Conservation (phyloP, 352 stramenopile species). For the Phytophthora quininea region DNA sequence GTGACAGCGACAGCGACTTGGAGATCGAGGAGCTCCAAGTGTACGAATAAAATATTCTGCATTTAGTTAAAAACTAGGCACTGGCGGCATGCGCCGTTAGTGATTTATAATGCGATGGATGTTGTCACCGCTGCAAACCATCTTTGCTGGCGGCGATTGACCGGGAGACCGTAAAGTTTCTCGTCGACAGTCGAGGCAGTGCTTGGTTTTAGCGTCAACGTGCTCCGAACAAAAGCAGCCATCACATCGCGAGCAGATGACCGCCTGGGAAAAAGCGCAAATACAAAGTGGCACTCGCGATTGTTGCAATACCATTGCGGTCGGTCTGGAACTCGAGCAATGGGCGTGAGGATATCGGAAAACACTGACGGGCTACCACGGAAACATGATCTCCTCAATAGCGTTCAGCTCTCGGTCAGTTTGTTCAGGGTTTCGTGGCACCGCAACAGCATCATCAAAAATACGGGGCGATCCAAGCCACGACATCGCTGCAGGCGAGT, state of each 20-base stretch:
- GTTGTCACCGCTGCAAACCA: no score
- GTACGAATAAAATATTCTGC: slow-evolving; percentile 33
- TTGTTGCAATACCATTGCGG: slow-evolving; percentile 82
- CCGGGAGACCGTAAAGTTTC: slow-evolving; percentile 21
- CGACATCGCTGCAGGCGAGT: slow-evolving; percentile 32
- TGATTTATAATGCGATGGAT: no score
- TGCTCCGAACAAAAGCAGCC: slow-evolving; percentile 68
- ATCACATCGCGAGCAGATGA: slow-evolving; percentile 53
- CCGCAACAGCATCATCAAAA: slow-evolving; percentile 21
- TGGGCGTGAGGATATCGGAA: slow-evolving; percentile 14
- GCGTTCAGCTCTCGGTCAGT: slow-evolving; percentile 16
- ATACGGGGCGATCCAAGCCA: slow-evolving; percentile 37
- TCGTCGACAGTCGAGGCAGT: slow-evolving; percentile 41
- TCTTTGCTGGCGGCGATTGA: background rate
- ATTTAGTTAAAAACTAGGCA: background rate
- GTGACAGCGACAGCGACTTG: slow-evolving; percentile 31
- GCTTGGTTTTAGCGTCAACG: slow-evolving; percentile 44
- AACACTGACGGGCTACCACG: slow-evolving; percentile 2
- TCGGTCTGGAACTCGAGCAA: slow-evolving; percentile 58
- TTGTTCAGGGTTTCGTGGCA: slow-evolving; percentile 6
- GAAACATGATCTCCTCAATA: slow-evolving; percentile 3
- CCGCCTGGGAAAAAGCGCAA: slow-evolving; percentile 57
- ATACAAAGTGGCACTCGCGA: slow-evolving; percentile 60
- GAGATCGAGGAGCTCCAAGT: slow-evolving; percentile 40
- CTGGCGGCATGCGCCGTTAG: background rate